Evolutionary conservation across 495 filamentous ascomycete genomes (phyloP).

Genomic region (Ramalina peruviana): DNA sequence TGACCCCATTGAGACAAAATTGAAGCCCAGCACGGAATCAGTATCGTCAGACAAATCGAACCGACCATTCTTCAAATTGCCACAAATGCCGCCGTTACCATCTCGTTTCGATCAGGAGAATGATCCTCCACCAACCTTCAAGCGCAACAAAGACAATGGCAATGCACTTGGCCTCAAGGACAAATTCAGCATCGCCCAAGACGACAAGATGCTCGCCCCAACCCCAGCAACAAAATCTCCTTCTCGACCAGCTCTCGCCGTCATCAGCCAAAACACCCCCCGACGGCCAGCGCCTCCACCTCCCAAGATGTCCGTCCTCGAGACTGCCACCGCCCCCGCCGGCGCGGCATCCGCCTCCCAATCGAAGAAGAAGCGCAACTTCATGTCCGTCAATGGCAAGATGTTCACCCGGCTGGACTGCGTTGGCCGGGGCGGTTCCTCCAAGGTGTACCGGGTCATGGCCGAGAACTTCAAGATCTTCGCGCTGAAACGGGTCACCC

Average conservation of each 20-base stretch:
- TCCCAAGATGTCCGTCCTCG: constrained; percentile 89
- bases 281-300: constrained; percentile 67
- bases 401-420: constrained; percentile 77
- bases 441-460: constrained; percentile 90
- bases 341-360: constrained; percentile 63
- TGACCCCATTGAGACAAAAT: constrained; percentile 11
- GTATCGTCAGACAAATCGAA: constrained; percentile 25
- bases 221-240: constrained; percentile 34
- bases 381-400: constrained; percentile 81
- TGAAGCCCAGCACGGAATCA: constrained; percentile 1
- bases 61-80: constrained; percentile 53
- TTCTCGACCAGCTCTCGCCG: constrained; percentile 54
- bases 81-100: constrained; percentile 43
- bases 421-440: constrained; percentile 82
- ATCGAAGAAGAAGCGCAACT: constrained; percentile 56
- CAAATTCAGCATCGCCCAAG: constrained; percentile 37
- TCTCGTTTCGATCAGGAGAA: constrained; percentile 66
- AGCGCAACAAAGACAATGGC: constrained; percentile 46
- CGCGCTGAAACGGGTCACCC: constrained; percentile 80
- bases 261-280: constrained; percentile 70
- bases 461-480: constrained; percentile 92
- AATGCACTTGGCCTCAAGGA: constrained; percentile 45
- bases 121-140: constrained; percentile 63
- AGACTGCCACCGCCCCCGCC: constrained; percentile 75
- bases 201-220: constrained; percentile 33